phyloP scores from a whole-genome alignment of 192 early-diverging fungal species.

The Gaertneriomyces semiglobifer region DNA sequence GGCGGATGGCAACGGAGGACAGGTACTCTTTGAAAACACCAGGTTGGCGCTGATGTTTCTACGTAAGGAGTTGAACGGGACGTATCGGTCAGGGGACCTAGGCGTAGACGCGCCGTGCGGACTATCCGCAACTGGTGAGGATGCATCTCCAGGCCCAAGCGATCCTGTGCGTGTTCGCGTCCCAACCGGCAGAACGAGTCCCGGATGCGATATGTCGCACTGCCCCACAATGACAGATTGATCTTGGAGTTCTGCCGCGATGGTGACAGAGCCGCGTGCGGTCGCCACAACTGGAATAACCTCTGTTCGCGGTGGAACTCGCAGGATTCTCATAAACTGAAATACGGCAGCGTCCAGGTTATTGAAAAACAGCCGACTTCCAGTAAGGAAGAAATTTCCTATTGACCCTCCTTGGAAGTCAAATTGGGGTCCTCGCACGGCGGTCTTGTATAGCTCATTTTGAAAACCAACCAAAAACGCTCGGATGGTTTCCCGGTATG shows the following conservation, averaged over 20 bases:
- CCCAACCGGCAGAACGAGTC: slow-evolving; percentile 21
- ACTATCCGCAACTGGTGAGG: slow-evolving; percentile 31
- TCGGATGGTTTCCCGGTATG: slow-evolving; percentile 63
- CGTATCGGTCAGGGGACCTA: background rate
- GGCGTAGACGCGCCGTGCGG: slow-evolving; percentile 12
- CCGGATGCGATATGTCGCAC: slow-evolving; percentile 75
- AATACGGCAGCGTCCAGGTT: slow-evolving; percentile 65
- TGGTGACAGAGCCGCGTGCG: slow-evolving; percentile 33
- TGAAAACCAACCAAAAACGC: slow-evolving; percentile 69
- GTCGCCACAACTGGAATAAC: slow-evolving; percentile 71
- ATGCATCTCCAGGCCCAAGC: background rate
- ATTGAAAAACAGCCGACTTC: slow-evolving; percentile 72
- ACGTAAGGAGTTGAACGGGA: slow-evolving; percentile 19
- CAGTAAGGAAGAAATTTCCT: slow-evolving; percentile 78
- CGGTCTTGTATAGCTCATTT: slow-evolving; percentile 32
- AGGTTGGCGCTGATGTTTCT: slow-evolving; percentile 34
- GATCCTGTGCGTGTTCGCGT: slow-evolving; percentile 33
- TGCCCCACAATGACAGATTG: slow-evolving; percentile 64
- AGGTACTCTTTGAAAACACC: slow-evolving; percentile 51
- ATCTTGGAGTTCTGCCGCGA: slow-evolving; percentile 66
- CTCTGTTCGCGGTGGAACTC: slow-evolving; percentile 58
- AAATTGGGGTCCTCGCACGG: slow-evolving; percentile 50
- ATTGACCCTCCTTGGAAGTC: slow-evolving; percentile 72
- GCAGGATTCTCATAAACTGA: slow-evolving; percentile 67
- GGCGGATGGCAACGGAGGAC: slow-evolving; percentile 42